Evolutionary conservation across 208 protist species (phyloP).

Genomic region (Crithidia expoeki): DNA sequence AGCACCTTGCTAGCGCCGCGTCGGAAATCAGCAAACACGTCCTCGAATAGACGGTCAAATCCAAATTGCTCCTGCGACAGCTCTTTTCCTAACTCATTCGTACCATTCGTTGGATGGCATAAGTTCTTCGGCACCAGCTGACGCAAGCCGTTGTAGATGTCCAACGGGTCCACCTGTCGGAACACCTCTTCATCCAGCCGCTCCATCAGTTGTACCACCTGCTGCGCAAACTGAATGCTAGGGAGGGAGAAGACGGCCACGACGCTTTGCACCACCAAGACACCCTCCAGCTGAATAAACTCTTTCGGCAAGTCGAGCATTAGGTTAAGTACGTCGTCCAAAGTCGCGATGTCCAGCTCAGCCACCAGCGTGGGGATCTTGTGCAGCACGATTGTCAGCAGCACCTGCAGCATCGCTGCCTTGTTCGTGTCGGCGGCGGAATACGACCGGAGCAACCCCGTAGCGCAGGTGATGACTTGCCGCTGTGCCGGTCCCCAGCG

Average conservation of each 20-base stretch:
- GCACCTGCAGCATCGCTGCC: constrained; percentile 27
- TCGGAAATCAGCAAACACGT: constrained; percentile 69
- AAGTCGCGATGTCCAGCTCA: constrained; percentile 29
- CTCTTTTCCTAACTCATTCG: constrained; percentile 37
- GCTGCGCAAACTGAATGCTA: constrained; percentile 71
- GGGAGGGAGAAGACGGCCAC: constrained; percentile 55
- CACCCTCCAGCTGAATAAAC: constrained; percentile 38
- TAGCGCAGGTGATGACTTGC: constrained; percentile 41
- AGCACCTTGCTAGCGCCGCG: constrained; percentile 46
- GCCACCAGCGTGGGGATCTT: constrained; percentile 29
- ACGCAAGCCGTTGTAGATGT: constrained; percentile 46
- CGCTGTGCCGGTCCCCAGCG: constrained; percentile 56
- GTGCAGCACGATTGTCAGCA: constrained; percentile 36
- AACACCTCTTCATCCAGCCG: constrained; percentile 44
- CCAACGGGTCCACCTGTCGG: constrained; percentile 33
- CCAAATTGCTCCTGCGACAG: constrained; percentile 74
- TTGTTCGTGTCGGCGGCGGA: constrained; percentile 21
- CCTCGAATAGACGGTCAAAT: constrained; percentile 52
- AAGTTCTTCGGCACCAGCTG: constrained; percentile 60
- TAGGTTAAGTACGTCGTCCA: constrained; percentile 50
- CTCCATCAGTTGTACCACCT: constrained; percentile 45
- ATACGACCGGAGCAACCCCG: constrained; percentile 45
- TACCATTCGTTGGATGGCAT: constrained; percentile 59
- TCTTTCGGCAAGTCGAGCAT: constrained; percentile 54
- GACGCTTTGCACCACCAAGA: constrained; percentile 35